Evolutionary conservation across 768 basidiomycete genomes (phyloP).

Genomic region (Leucocoprinus birnbaumii): DNA sequence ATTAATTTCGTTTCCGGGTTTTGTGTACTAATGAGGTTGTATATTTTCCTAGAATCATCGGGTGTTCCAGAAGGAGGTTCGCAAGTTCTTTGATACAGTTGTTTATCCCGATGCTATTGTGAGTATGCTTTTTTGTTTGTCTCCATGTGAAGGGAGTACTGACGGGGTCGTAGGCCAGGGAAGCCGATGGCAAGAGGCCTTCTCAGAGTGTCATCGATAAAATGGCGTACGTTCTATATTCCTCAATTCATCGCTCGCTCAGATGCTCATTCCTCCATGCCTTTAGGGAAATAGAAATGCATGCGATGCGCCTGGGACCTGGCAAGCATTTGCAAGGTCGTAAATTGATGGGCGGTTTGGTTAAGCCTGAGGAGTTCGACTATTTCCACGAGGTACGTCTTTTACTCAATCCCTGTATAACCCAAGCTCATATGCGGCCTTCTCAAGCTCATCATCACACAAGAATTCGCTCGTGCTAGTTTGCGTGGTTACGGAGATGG

Average conservation of each 20-base stretch:
- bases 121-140: background rate
- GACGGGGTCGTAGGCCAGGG: conserved; percentile 35
- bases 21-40: conserved; percentile 21
- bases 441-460: conserved; percentile 70
- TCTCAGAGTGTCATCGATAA: conserved; percentile 75
- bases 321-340: conserved; percentile 89
- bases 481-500: conserved; percentile 86
- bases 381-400: conserved; percentile 82
- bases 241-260: conserved; percentile 49
- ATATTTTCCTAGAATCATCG: conserved; percentile 45
- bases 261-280: conserved; percentile 17
- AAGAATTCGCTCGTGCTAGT: conserved; percentile 71
- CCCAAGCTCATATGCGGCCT: background rate
- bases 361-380: conserved; percentile 85
- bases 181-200: conserved; percentile 86
- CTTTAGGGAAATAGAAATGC: conserved; percentile 60
- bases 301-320: conserved; percentile 93
- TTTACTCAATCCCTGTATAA: background rate
- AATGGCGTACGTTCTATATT: conserved; percentile 79
- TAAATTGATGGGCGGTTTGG: conserved; percentile 75
- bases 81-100: conserved; percentile 71
- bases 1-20: conserved; percentile 23
- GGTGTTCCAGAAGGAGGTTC: conserved; percentile 54
- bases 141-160: background rate
- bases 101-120: conserved; percentile 47